phyloP scores from a whole-genome alignment of 805 yeast genomes.

The Priceomyces fermenticarens region DNA sequence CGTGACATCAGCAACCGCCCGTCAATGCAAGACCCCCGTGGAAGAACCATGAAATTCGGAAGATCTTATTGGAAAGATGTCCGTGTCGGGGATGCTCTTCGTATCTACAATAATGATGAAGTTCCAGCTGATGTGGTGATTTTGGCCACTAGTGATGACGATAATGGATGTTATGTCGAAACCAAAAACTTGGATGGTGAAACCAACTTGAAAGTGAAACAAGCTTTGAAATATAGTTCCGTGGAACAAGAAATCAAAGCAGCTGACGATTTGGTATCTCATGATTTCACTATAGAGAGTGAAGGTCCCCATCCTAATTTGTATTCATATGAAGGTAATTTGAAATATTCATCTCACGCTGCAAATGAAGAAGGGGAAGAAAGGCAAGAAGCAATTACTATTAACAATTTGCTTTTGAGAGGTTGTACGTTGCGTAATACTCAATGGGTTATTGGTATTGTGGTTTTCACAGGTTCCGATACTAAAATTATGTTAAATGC shows the following conservation, averaged over 20 bases:
- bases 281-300: constrained; percentile 68
- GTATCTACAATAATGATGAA: constrained; percentile 68
- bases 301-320: constrained; percentile 83
- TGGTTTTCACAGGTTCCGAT: constrained; percentile 73
- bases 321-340: constrained; percentile 72
- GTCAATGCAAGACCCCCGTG: constrained; percentile 9
- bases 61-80: constrained; percentile 63
- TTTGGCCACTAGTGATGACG: constrained; percentile 66
- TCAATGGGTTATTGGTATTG: constrained; percentile 79
- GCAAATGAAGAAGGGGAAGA: constrained; percentile 5
- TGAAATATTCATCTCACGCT: constrained; percentile 21
- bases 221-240: constrained; percentile 62
- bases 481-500: constrained; percentile 80
- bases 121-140: constrained; percentile 75
- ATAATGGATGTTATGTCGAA: constrained; percentile 65
- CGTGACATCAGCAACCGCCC: constrained; percentile 13
- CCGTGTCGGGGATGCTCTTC: constrained; percentile 69
- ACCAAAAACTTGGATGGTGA: constrained; percentile 44
- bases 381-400: constrained; percentile 62
- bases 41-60: constrained; percentile 27
- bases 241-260: constrained; percentile 38
- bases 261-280: constrained; percentile 35
- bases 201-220: constrained; percentile 72
- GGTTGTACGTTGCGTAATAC: constrained; percentile 80
- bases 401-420: constrained; percentile 66